Evolutionary conservation across 2,329 filamentous ascomycete species (phyloP), one percentile per base, ranked within the genome.

Genomic region (Cercospora sp.): DNA sequence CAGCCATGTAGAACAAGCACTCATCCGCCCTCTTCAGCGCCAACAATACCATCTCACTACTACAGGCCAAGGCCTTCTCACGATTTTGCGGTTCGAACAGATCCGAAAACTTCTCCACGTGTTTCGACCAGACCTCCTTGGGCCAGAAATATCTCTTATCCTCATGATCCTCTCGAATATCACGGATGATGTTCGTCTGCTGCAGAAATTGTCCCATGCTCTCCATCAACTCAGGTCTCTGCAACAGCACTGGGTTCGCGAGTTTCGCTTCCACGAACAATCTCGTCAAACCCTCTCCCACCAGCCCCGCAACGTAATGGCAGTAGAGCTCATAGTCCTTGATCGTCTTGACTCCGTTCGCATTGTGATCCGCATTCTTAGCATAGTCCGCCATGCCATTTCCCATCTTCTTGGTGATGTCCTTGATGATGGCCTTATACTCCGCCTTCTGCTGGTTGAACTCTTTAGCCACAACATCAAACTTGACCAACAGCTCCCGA

Each of bases 311-410:
- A 31, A 99, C 95, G 77, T 98, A 98, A 80, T 96, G 93, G 82
- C 95, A 99, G 84, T 99, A 99, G 64, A 94, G 83, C 82, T 99
- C 94, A 80, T 98, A 99, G 74, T 98, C 94, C 63, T 90, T 86
- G 74, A 96, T 82, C 0, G 91, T 94, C 77, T 93, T 86, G 67
- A 98, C 90, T 59, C 93, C 93, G 68, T 93, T 88, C 72, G 87
- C 83, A 48, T 74, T 73, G 80, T 91, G 87, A 75, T 95, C 92
- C 13, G 92, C 90, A 75, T 96, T 95, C 73, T 91, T 85, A 48
- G 88, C 91, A 79, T 96, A 99, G 81, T 99, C 94, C 30, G 95
- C 95, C 95, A 99, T 99, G 73, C 95, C 95, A 77, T 98, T 94
- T 71, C 94, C 94, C 95, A 99, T 99, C 82, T 93, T 91, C 77